These are phyloP conservation scores for Brassica juncea DNA, from an alignment of 345 rosid genomes.

Conservation along the genomic window DNA sequence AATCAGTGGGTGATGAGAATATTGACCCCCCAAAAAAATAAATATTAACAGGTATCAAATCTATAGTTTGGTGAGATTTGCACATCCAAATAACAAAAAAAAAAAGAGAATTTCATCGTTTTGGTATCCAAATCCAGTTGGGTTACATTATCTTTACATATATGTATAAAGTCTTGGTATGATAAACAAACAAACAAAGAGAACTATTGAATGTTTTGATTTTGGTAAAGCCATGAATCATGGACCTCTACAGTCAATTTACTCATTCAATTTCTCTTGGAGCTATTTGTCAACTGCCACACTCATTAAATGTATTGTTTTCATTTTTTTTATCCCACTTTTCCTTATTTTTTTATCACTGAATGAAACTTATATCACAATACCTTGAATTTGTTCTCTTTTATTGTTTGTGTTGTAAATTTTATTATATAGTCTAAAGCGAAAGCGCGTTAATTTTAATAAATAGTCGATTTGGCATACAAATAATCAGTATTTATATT, in stretches of 20 bases:
- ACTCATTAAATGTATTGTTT: slow-evolving; percentile 24
- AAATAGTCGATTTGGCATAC: neutral
- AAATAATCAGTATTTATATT: neutral
- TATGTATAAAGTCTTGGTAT: slow-evolving; percentile 11
- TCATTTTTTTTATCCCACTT: neutral
- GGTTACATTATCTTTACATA: slow-evolving; percentile 27
- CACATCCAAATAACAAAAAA: neutral
- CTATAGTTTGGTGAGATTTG: slow-evolving; percentile 35
- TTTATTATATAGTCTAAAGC: neutral
- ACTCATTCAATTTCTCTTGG: slow-evolving; percentile 36
- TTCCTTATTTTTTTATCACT: neutral
- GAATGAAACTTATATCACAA: slow-evolving; percentile 3
- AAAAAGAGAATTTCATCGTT: neutral
- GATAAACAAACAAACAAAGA: slow-evolving; percentile 7
- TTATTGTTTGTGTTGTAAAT: neutral
- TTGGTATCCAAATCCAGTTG: slow-evolving; percentile 26
- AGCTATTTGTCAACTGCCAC: slow-evolving; percentile 34
- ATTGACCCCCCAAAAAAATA: slow-evolving; percentile 4
- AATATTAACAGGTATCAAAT: slow-evolving; percentile 8
- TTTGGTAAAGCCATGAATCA: slow-evolving; percentile 41
- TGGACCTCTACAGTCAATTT: slow-evolving; percentile 29
- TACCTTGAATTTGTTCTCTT: neutral
- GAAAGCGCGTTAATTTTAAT: neutral
- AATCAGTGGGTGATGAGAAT: slow-evolving; percentile 18
- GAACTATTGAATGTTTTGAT: slow-evolving; percentile 33